phyloP scores from a whole-genome alignment of 169 alveolate species.

The Besnoitia besnoiti region DNA sequence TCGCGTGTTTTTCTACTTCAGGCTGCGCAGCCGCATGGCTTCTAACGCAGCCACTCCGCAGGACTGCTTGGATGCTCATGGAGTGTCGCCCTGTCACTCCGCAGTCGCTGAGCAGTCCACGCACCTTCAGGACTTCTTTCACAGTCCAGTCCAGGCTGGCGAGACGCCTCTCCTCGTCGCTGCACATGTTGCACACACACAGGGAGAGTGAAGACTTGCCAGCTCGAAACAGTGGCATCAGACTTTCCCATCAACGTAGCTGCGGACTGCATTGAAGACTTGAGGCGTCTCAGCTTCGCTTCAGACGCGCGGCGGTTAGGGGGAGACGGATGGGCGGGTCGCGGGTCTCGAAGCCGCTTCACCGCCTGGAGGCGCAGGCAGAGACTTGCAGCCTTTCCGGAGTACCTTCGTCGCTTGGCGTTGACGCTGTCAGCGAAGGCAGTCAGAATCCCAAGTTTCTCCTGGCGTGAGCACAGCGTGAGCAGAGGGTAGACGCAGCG shows the following conservation, averaged over 20 bases:
- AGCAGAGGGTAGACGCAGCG: not conserved
- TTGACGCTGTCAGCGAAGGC: conserved; percentile 14
- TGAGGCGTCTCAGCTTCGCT: not conserved
- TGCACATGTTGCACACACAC: not conserved
- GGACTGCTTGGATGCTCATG: too few species aligned
- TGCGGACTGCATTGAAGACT: not conserved
- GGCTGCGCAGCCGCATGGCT: too few species aligned
- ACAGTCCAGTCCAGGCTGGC: conserved; percentile 30
- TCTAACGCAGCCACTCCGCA: too few species aligned
- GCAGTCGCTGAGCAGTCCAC: not conserved
- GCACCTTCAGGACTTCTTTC: conserved; percentile 33
- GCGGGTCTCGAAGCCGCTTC: too few species aligned
- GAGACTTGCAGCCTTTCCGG: not conserved
- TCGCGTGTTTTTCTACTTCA: too few species aligned
- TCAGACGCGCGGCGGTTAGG: too few species aligned
- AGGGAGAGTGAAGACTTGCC: too few species aligned
- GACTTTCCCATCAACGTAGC: not conserved
- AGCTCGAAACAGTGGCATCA: too few species aligned
- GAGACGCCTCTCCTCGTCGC: conserved; percentile 25
- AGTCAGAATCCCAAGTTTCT: not conserved
- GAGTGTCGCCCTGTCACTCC: not conserved
- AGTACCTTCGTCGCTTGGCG: not conserved
- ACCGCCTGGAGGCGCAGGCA: too few species aligned
- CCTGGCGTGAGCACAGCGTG: not conserved
- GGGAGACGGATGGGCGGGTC: too few species aligned